phyloP scores from a whole-genome alignment of 495 filamentous ascomycete genomes.

The Talaromyces nanjingensis region DNA sequence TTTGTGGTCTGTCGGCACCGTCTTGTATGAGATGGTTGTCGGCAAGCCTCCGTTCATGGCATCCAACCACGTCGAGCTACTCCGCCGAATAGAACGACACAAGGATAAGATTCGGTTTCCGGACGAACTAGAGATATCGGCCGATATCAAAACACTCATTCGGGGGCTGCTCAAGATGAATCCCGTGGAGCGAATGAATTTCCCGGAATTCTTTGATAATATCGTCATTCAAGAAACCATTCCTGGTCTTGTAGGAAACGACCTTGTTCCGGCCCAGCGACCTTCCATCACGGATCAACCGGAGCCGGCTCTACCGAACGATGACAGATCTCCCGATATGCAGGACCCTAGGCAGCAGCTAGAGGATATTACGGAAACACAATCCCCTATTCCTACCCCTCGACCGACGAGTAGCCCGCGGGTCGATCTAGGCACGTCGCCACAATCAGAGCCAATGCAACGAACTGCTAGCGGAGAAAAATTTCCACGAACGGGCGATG shows the following conservation, averaged over 20 bases:
- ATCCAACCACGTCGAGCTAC: slow-evolving; percentile 86
- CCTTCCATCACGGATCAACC: slow-evolving; percentile 15
- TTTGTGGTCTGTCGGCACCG: slow-evolving; percentile 95
- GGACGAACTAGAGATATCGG: slow-evolving; percentile 61
- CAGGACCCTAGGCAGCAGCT: slow-evolving; percentile 14
- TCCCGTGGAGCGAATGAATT: slow-evolving; percentile 75
- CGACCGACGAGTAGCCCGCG: slow-evolving; percentile 21
- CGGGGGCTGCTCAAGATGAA: slow-evolving; percentile 74
- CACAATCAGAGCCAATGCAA: slow-evolving; percentile 28
- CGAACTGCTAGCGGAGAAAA: slow-evolving; percentile 33
- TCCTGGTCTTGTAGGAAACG: slow-evolving; percentile 74
- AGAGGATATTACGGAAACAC: slow-evolving; percentile 10
- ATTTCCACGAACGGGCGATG: slow-evolving; percentile 22
- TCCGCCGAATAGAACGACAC: slow-evolving; percentile 81
- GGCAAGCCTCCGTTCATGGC: slow-evolving; percentile 89
- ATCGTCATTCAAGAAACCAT: slow-evolving; percentile 70
- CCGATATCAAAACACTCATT: slow-evolving; percentile 76
- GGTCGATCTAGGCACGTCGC: slow-evolving; percentile 31
- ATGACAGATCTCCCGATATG: slow-evolving; percentile 18
- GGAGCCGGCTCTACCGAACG: not conserved
- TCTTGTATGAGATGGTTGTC: slow-evolving; percentile 88
- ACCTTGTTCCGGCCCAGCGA: slow-evolving; percentile 38
- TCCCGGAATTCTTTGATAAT: slow-evolving; percentile 72
- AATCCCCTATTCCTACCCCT: slow-evolving; percentile 17
- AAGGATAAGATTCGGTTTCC: slow-evolving; percentile 81